phyloP scores from a whole-genome alignment of 805 yeast genomes.

The Hanseniaspora thailandica region DNA sequence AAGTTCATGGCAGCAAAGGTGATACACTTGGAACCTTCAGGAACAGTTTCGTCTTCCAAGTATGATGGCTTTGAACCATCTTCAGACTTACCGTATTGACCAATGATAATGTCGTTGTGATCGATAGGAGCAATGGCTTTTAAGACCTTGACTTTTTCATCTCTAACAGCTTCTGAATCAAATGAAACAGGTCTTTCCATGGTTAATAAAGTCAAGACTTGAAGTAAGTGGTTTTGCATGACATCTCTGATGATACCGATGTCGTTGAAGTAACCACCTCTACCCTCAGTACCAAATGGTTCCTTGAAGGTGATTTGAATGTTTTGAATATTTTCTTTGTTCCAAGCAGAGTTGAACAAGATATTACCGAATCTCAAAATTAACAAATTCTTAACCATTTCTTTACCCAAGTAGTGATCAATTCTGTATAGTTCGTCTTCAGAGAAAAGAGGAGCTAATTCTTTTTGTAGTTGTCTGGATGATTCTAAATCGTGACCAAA shows the following conservation, averaged over 20 bases:
- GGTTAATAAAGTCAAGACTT: slow-evolving; percentile 78
- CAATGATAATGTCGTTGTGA: slow-evolving; percentile 56
- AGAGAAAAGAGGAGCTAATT: slow-evolving; percentile 71
- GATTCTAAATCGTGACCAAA: slow-evolving; percentile 84
- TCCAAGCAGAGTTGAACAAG: slow-evolving; percentile 82
- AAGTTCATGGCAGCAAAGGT: slow-evolving; percentile 82
- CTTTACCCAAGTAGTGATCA: slow-evolving; percentile 96
- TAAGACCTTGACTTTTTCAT: slow-evolving; percentile 87
- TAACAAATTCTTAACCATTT: slow-evolving; percentile 87
- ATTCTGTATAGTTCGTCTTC: slow-evolving; percentile 92
- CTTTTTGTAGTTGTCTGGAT: slow-evolving; percentile 62
- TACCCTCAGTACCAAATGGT: slow-evolving; percentile 97
- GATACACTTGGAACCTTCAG: slow-evolving; percentile 68
- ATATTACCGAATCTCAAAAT: slow-evolving; percentile 86
- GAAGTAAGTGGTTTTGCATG: slow-evolving; percentile 93
- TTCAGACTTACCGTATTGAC: slow-evolving; percentile 74
- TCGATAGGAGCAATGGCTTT: slow-evolving; percentile 66
- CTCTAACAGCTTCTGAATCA: slow-evolving; percentile 86
- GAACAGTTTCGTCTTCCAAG: slow-evolving; percentile 83
- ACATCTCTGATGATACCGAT: slow-evolving; percentile 96
- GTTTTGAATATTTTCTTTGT: slow-evolving; percentile 59
- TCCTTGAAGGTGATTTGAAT: slow-evolving; percentile 91
- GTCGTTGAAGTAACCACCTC: slow-evolving; percentile 94
- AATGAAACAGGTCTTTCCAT: slow-evolving; percentile 94
- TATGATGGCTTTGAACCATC: slow-evolving; percentile 89